These are phyloP conservation scores for Striga hermonthica DNA, from an alignment of 305 asterid genomes.

Conservation along the genomic window DNA sequence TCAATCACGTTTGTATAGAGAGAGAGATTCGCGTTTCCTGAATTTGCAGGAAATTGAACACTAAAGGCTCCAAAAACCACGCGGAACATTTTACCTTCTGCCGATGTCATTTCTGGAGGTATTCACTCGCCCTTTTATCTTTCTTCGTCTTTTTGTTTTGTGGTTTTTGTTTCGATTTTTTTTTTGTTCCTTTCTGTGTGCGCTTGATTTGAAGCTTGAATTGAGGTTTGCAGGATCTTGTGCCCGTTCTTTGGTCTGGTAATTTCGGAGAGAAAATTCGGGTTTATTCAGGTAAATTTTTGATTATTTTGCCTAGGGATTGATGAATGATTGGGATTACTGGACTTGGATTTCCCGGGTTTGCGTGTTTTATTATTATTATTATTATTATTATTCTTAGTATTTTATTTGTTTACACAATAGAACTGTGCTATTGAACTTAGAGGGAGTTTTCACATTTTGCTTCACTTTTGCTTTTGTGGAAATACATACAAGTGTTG, in stretches of 20 bases:
- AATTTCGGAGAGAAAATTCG: conserved; percentile 36
- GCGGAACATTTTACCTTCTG: conserved; percentile 19
- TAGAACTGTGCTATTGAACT: background rate
- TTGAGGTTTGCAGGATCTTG: conserved; percentile 49
- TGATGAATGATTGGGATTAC: background rate
- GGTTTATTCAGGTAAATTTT: conserved; percentile 44
- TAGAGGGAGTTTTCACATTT: too few species aligned
- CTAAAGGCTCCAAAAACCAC: conserved; percentile 16
- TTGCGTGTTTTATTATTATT: background rate
- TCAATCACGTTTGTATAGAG: conserved; percentile 24
- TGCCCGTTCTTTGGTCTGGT: conserved; percentile 43
- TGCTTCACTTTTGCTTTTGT: too few species aligned
- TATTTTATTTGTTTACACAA: background rate
- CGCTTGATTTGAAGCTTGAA: background rate
- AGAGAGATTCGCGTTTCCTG: conserved; percentile 33
- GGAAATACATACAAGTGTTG: too few species aligned
- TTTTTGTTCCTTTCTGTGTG: conserved; percentile 24
- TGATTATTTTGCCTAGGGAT: conserved; percentile 14
- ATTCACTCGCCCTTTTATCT: background rate
- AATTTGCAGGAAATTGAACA: conserved; percentile 27
- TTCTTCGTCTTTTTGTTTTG: conserved; percentile 8
- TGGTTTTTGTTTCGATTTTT: background rate
- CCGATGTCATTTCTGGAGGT: conserved; percentile 67
- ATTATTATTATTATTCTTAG: background rate
- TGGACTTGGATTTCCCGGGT: conserved; percentile 14